Base-by-base conservation (phyloP, 176 grass and related monocot genomes). In the Avena insularis region DNA sequence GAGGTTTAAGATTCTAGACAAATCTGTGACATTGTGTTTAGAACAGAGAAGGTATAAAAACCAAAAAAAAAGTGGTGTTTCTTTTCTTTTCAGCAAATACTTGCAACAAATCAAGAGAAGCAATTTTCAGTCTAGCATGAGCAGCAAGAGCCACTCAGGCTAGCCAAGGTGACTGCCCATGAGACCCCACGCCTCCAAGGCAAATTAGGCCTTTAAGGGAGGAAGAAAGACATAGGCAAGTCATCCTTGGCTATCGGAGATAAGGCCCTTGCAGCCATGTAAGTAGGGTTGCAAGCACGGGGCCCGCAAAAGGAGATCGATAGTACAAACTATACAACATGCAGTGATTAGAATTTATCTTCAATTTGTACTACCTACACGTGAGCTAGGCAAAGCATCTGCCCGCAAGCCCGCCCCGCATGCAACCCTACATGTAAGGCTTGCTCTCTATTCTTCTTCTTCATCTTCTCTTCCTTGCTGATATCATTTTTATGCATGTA, bases 141-240 rank as follows among this genome's bases (percentile, higher is more conserved):
- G 78, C 21, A 31, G 69, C 38, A 77, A 82, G 71, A 82, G 71
- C 11, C 50, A 70, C 27, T 33, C 88, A 90, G 88, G 60, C 71
- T 86, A 77, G 88, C 88, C 83, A 90, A 90, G 88, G 83, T 77
- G 83, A 90, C 88, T 90, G 88, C 88, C 88, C 10, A 43, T 87
- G 73, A 83, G 75, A 72, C 7, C 60, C 63, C 75, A 77, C 43
- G 12, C 12, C 40, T 43, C 40, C 6, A 60, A 84, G 63, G 40
- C 54, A 54, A 50, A 15, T 27, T 21, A 75, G 12, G 13, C 46
- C 47, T 75, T 79, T 75, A 46, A 75, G 12, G 21, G 47, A 50
- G 46, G 46, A 75, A 43, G 25, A 21, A 55, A 89, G 55, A 67
- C 89, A 78, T 16, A 67, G 38, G 58, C 83, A 86, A 69, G 31